These are phyloP conservation scores for Hibiscus trionum DNA, from an alignment of 345 rosid species.

Conservation along the genomic window DNA sequence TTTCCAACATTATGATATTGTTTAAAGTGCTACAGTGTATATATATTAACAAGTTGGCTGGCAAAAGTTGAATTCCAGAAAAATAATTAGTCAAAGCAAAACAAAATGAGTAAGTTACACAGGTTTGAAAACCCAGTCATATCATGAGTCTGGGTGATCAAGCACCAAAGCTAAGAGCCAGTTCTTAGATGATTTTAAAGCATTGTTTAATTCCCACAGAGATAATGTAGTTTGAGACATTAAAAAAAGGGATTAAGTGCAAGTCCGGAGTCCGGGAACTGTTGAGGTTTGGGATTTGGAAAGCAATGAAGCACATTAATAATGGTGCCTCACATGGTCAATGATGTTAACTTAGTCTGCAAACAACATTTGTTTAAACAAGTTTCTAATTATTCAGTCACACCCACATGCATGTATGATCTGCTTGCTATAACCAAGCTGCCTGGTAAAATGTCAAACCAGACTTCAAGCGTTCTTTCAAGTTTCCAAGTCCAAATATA, in stretches of 20 bases:
- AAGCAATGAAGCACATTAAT: conserved; percentile 15
- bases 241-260: neutral
- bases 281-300: conserved; percentile 21
- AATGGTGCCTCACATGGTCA: conserved; percentile 28
- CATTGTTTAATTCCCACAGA: too few relatives aligned
- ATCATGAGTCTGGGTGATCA: conserved; percentile 8
- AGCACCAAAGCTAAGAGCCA: too few relatives aligned
- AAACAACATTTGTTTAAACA: conserved; percentile 21
- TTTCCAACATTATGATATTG: too few relatives aligned
- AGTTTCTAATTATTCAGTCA: conserved; percentile 22
- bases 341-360: conserved; percentile 21
- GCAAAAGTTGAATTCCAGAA: too few relatives aligned
- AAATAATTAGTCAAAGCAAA: too few relatives aligned
- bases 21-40: too few relatives aligned
- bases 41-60: neutral
- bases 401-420: conserved; percentile 19
- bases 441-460: neutral
- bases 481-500: neutral
- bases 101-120: too few relatives aligned
- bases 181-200: too few relatives aligned
- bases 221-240: neutral
- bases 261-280: conserved; percentile 15
- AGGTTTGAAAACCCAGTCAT: too few relatives aligned
- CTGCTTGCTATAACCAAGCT: neutral
- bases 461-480: conserved; percentile 9